A percentile compares a stretch with the other conserved stretches of the same genome.
Evolutionary conservation across 2,329 filamentous ascomycete genomes (phyloP).

Genomic region (Waltergamsia citrina): DNA sequence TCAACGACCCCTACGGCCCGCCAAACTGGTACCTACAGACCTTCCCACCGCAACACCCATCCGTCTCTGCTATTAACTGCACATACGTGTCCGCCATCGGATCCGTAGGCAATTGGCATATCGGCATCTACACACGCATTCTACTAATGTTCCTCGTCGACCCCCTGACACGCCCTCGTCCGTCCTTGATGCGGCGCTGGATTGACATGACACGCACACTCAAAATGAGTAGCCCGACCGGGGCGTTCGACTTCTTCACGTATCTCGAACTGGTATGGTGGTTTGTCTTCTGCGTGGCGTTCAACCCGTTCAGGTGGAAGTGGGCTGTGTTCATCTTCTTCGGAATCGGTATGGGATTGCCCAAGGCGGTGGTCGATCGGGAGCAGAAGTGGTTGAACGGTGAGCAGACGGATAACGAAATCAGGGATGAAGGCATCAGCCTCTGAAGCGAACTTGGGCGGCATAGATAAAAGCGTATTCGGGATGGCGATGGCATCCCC

Average conservation of each 20-base stretch:
- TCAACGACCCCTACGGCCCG: constrained; percentile 62
- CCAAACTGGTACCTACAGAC: constrained; percentile 87
- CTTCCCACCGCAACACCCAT: constrained; percentile 66
- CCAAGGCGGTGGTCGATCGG: constrained; percentile 53
- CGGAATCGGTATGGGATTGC: constrained; percentile 59
- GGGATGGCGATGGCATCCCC: too few relatives aligned
- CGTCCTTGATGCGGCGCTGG: constrained; percentile 75
- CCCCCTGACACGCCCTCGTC: constrained; percentile 61
- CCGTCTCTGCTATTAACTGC: constrained; percentile 71
- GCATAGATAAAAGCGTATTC: too few relatives aligned
- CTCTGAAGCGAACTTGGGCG: too few relatives aligned
- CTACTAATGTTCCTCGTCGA: constrained; percentile 80
- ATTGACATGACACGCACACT: constrained; percentile 72
- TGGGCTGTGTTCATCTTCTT: constrained; percentile 80
- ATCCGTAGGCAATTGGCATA: constrained; percentile 79
- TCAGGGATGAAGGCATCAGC: constrained; percentile 10
- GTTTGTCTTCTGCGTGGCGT: constrained; percentile 68
- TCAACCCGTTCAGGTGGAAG: constrained; percentile 87
- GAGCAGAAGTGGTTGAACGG: constrained; percentile 52
- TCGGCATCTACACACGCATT: constrained; percentile 81
- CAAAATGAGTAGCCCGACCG: constrained; percentile 60
- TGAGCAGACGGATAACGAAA: constrained; percentile 29
- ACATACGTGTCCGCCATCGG: constrained; percentile 76
- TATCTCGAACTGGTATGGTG: constrained; percentile 79
- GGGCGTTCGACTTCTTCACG: constrained; percentile 83